Conservation (phyloP, 805 yeast species). For the Cyberlindnera xylosilytica region DNA sequence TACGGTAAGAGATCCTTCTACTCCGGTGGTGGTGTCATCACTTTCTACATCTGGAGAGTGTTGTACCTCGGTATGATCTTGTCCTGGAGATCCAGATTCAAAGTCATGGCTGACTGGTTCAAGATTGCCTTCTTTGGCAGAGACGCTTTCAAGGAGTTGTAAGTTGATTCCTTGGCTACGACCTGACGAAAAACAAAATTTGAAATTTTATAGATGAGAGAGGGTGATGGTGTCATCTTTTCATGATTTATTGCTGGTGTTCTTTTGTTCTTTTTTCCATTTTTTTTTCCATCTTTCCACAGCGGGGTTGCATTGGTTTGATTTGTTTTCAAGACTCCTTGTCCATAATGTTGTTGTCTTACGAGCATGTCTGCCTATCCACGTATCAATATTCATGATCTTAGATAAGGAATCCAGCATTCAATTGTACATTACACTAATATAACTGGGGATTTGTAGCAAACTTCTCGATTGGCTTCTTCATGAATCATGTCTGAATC, state of each 20-base stretch:
- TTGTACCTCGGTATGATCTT: slow-evolving; percentile 89
- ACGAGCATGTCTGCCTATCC: too few species aligned
- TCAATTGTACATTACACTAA: too few species aligned
- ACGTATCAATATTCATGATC: background rate
- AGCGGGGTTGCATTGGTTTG: too few species aligned
- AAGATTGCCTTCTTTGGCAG: slow-evolving; percentile 88
- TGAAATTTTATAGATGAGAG: background rate
- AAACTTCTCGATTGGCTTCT: too few species aligned
- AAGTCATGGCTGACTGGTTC: slow-evolving; percentile 85
- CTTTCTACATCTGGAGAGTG: slow-evolving; percentile 90
- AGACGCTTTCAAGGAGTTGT: slow-evolving; percentile 84
- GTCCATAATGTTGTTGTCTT: too few species aligned
- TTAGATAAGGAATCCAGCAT: background rate
- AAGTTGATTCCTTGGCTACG: slow-evolving; percentile 8
- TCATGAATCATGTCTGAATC: too few species aligned
- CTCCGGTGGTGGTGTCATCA: slow-evolving; percentile 82
- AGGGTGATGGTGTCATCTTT: background rate
- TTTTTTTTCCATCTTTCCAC: too few species aligned
- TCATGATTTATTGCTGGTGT: background rate
- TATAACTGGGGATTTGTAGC: too few species aligned
- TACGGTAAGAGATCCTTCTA: slow-evolving; percentile 74
- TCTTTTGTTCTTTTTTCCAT: background rate
- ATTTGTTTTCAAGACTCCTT: too few species aligned
- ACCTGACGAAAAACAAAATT: background rate
- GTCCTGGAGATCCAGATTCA: slow-evolving; percentile 80